Percentiles rank a stretch among this genome's conserved stretches.
These are phyloP conservation scores for Mercurialis annua DNA, from an alignment of 345 rosid species.

Conservation along the genomic window DNA sequence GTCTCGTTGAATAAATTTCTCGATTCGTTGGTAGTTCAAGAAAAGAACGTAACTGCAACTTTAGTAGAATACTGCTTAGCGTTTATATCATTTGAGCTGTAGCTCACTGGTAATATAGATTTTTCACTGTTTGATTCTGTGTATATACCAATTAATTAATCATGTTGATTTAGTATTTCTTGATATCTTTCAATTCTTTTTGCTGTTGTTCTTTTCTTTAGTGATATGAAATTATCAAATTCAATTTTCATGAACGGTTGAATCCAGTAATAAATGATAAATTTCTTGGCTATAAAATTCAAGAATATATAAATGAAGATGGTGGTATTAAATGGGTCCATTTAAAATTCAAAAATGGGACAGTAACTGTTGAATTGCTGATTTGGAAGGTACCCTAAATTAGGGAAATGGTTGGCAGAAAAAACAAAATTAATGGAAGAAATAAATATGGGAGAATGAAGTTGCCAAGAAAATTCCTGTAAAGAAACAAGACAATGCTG, in stretches of 20 bases:
- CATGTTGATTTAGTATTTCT: background rate
- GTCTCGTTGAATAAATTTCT: constrained; percentile 37
- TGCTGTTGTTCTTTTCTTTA: background rate
- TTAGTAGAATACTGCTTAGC: constrained; percentile 4
- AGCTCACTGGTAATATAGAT: too few relatives aligned
- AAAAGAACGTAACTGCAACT: background rate
- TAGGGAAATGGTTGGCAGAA: background rate
- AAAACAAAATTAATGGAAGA: background rate
- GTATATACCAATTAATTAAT: background rate
- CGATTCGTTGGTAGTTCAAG: background rate
- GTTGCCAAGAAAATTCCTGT: background rate
- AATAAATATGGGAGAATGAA: background rate
- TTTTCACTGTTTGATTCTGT: background rate
- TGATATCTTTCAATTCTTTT: background rate
- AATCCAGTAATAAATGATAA: background rate
- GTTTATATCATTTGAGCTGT: too few relatives aligned
- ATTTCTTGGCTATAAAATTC: background rate
- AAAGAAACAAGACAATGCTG: background rate
- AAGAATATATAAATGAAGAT: background rate
- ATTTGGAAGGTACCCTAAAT: background rate
- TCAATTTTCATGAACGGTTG: background rate
- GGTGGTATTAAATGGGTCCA: background rate
- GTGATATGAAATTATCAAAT: background rate
- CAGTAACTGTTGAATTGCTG: background rate
- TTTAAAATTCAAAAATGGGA: background rate